Evolutionary conservation across 2,329 filamentous ascomycete species (phyloP), one percentile per base, ranked within the genome.

Genomic region (Cladobotryum protrusum): DNA sequence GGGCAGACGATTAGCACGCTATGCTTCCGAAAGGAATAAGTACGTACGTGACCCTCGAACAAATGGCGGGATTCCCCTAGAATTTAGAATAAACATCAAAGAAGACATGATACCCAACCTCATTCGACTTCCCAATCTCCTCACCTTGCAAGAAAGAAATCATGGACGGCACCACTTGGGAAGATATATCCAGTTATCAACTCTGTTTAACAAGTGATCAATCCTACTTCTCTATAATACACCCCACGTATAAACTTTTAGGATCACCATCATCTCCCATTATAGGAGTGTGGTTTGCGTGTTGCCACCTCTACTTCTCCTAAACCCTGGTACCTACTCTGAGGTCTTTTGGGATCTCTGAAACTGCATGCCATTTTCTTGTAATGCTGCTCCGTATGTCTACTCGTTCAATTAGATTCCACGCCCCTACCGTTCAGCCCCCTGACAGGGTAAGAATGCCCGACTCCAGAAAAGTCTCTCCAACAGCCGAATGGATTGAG

Each of bases 1-100:
- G 92, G 92, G 2, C 88, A 93, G 73, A 89, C 87, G 2, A 89
- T 97, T 37, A 92, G 86, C 61, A 96, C 87, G 52, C 67, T 96
- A 48, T 92, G 88, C 63, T 96, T 96, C 66, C 40, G 24, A 34
- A 50, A 47, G 15, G 33, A 17, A 12, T 29, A 29, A 29, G 24
- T 29, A 8, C 24, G 24, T 8, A 6, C 3, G n/a, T n/a, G n/a
- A 8, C 24, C 24, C 11, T 29, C 34, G 42, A 40, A 6, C 24
- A 45, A n/a, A n/a, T n/a, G n/a, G n/a, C n/a, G n/a, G n/a, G n/a
- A n/a, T n/a, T n/a, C n/a, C n/a, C 14, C 7, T n/a, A 19, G 40
- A n/a, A 32, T 20, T 33, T 32, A 29, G 19, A 18, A 35, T 8
- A 12, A 48, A 8, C 15, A n/a, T 37, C 33, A 37, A 37, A 37